Conservation (phyloP, 1,284 basidiomycete species). For the Clitocybe nebularis region DNA sequence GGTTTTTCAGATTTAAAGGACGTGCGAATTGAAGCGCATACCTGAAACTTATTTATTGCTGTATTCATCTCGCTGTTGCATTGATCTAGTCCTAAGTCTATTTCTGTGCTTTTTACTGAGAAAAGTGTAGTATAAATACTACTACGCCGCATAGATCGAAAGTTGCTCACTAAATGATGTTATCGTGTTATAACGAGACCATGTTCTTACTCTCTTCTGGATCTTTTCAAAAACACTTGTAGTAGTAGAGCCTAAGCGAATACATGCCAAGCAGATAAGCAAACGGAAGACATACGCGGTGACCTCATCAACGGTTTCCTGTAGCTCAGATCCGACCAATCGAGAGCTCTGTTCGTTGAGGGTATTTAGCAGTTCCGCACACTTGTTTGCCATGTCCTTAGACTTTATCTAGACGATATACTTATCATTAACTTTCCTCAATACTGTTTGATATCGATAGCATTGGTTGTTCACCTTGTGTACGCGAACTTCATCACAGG, state of each 20-base stretch:
- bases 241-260: background rate
- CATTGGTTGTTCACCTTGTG: constrained; percentile 36
- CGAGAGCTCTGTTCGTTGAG: constrained; percentile 34
- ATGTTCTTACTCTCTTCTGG: constrained; percentile 30
- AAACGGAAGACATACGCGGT: constrained; percentile 31
- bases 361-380: constrained; percentile 31
- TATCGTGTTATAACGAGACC: constrained; percentile 32
- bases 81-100: constrained; percentile 38
- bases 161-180: constrained; percentile 33
- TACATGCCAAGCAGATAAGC: background rate
- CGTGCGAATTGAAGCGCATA: constrained; percentile 18
- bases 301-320: constrained; percentile 38
- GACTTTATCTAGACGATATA: constrained; percentile 34
- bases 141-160: background rate
- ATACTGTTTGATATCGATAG: background rate
- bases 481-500: constrained; percentile 39
- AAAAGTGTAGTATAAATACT: background rate
- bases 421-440: too few species aligned
- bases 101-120: constrained; percentile 46
- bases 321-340: constrained; percentile 36
- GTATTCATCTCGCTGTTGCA: constrained; percentile 38
- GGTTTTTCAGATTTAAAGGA: background rate
- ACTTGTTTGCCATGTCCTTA: constrained; percentile 36
- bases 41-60: constrained; percentile 38
- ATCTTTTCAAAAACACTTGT: constrained; percentile 37